Base-by-base conservation (phyloP, 164 flowering plant genomes). In the Umbilicus rupestris region DNA sequence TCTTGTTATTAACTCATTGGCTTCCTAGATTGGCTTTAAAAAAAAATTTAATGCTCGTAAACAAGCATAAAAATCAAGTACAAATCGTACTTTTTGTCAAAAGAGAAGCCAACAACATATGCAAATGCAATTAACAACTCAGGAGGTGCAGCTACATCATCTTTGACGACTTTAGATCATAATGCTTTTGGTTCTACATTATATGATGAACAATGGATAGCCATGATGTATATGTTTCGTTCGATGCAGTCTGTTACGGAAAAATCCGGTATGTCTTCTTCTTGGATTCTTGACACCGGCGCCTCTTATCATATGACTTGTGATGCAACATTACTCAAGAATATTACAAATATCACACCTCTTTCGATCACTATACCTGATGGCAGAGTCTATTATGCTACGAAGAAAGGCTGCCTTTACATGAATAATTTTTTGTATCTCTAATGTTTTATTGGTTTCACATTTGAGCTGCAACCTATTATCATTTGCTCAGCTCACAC, bases 1-100 rank as follows among this genome's bases (percentile, higher is more conserved):
- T 59, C 63, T 22, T 59, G 63, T 35, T 59, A 12, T 19, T 24
- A 59, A 59, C 26, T 59, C 22, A 59, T 59, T 59, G 63, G 63
- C 33, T 59, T 24, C 30, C 63, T 19, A 22, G 63, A 59, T 12
- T 59, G 63, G 63, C 22, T n/a, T 16, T 15, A 59, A 59, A 12
- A 29, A n/a, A 12, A 22, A 22, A 9, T 35, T 16, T 29, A 35
- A 16, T 15, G 47, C 47, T 16, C 47, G 47, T 9, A 16, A 44
- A 44, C 47, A n/a, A n/a, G n/a, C n/a, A n/a, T n/a, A n/a, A n/a
- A n/a, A n/a, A n/a, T n/a, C n/a, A n/a, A n/a, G n/a, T n/a, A n/a
- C n/a, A n/a, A n/a, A n/a, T n/a, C n/a, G n/a, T n/a, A n/a, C n/a
- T n/a, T n/a, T n/a, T n/a, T n/a, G n/a, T n/a, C n/a, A 52, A n/a